Evolutionary conservation across 495 filamentous ascomycete species (phyloP).

Genomic region (Neurospora pannonica): DNA sequence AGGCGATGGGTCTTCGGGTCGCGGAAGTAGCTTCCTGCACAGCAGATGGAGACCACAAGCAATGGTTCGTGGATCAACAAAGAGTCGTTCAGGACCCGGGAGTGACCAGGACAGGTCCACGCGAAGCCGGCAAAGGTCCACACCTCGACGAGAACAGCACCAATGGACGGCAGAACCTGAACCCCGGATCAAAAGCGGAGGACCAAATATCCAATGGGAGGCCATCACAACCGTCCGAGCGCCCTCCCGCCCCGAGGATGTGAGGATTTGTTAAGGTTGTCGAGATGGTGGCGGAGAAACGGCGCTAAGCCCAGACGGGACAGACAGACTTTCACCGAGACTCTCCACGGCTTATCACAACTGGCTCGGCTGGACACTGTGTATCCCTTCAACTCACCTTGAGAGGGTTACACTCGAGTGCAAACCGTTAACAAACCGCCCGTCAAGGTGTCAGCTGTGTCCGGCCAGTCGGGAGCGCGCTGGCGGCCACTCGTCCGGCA

Average conservation of each 20-base stretch:
- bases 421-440: background rate
- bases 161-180: conserved; percentile 18
- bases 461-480: conserved; percentile 2
- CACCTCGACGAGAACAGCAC: background rate
- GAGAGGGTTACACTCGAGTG: background rate
- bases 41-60: background rate
- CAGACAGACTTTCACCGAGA: conserved; percentile 3
- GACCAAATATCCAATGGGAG: conserved; percentile 9
- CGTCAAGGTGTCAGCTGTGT: background rate
- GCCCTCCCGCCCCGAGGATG: background rate
- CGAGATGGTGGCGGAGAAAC: conserved; percentile 12
- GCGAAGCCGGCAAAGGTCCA: background rate
- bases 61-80: background rate
- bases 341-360: conserved; percentile 1
- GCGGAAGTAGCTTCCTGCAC: background rate
- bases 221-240: background rate
- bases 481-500: conserved; percentile 12
- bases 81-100: background rate
- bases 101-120: background rate
- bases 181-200: conserved; percentile 14
- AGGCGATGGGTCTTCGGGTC: background rate
- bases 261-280: background rate
- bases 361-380: conserved; percentile 7
- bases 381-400: background rate
- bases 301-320: conserved; percentile 13